These are phyloP conservation scores for Wickerhamiella bombiphila DNA, from an alignment of 805 yeast species.

Conservation along the genomic window DNA sequence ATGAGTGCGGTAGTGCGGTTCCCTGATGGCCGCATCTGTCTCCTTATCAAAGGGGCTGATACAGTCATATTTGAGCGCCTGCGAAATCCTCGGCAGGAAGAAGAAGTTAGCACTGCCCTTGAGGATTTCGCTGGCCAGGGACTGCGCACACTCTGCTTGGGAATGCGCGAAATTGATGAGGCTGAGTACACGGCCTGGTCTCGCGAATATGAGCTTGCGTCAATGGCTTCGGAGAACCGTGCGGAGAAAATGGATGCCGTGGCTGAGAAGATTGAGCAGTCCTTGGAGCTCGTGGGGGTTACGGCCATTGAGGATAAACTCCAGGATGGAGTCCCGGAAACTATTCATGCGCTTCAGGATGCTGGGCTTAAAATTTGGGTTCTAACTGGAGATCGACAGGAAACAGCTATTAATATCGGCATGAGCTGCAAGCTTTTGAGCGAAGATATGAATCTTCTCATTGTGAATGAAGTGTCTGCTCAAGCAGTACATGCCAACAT, in stretches of 20 bases:
- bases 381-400: conserved; percentile 96
- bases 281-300: conserved; percentile 68
- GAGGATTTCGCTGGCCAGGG: conserved; percentile 98
- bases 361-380: conserved; percentile 97
- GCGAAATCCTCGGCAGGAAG: conserved; percentile 29
- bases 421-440: conserved; percentile 85
- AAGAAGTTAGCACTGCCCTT: conserved; percentile 73
- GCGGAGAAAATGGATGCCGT: conserved; percentile 48
- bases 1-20: conserved; percentile 92
- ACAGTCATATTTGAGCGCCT: conserved; percentile 85
- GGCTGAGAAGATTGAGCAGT: conserved; percentile 58
- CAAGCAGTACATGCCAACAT: conserved; percentile 66
- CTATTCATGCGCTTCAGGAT: conserved; percentile 78
- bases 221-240: conserved; percentile 58
- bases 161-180: conserved; percentile 64
- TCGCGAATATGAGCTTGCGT: conserved; percentile 52
- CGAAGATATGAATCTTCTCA: conserved; percentile 88
- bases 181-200: conserved; percentile 64
- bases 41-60: conserved; percentile 96
- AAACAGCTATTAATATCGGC: conserved; percentile 95
- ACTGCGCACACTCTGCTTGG: conserved; percentile 83
- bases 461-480: conserved; percentile 73
- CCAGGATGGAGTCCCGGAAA: conserved; percentile 92
- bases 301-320: conserved; percentile 95
- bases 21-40: conserved; percentile 80